Conservation (phyloP, 768 basidiomycete species). For the Rhizopogon rudus region DNA sequence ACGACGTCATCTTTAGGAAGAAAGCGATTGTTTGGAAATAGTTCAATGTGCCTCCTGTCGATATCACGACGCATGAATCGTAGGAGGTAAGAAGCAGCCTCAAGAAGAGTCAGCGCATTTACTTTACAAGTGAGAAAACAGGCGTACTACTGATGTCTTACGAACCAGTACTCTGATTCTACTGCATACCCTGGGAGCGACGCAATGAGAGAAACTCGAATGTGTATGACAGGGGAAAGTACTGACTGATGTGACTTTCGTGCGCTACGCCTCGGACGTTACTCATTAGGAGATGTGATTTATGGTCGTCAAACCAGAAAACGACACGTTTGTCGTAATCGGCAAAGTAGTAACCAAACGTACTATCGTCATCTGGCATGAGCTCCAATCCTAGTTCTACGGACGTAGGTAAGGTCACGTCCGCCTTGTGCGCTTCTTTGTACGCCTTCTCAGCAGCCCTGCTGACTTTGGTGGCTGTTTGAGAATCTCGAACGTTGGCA, state of each 20-base stretch:
- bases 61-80: not conserved
- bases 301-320: slow-evolving; percentile 43
- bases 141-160: not conserved
- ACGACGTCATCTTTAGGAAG: slow-evolving; percentile 8
- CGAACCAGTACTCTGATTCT: slow-evolving; percentile 24
- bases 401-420: not conserved
- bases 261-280: slow-evolving; percentile 34
- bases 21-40: slow-evolving; percentile 12
- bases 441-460: not conserved
- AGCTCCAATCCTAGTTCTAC: slow-evolving; percentile 8
- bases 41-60: not conserved
- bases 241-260: slow-evolving; percentile 36
- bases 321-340: slow-evolving; percentile 36
- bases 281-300: slow-evolving; percentile 25
- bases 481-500: not conserved
- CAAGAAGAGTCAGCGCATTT: not conserved
- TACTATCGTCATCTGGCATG: not conserved
- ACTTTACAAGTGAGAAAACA: not conserved
- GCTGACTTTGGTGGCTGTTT: not conserved
- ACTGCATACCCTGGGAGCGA: slow-evolving; percentile 13
- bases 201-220: not conserved
- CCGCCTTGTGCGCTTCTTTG: not conserved
- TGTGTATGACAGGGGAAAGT: not conserved
- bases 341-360: slow-evolving; percentile 38
- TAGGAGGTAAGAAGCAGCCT: not conserved